Conservation (phyloP, 768 basidiomycete species). For the Tulasnella sp. region DNA sequence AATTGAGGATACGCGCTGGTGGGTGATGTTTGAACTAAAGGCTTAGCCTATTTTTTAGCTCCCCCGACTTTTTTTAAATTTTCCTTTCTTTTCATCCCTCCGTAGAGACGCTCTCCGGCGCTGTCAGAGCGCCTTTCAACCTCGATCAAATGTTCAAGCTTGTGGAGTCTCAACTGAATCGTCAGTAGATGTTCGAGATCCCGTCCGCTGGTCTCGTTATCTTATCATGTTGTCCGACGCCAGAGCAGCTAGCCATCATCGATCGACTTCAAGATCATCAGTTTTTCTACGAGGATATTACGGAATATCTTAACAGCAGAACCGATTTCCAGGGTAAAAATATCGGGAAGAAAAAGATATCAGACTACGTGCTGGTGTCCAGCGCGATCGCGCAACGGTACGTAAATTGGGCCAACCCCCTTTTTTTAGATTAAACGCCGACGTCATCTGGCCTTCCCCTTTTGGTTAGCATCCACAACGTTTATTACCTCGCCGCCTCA, state of each 20-base stretch:
- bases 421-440: neutral
- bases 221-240: slow-evolving; percentile 32
- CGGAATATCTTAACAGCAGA: slow-evolving; percentile 55
- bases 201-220: neutral
- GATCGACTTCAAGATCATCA: slow-evolving; percentile 60
- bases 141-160: slow-evolving; percentile 61
- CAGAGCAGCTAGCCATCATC: slow-evolving; percentile 52
- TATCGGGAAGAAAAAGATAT: slow-evolving; percentile 30
- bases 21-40: neutral
- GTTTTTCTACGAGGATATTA: slow-evolving; percentile 56
- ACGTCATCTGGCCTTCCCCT: neutral
- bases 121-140: slow-evolving; percentile 60
- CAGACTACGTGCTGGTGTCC: slow-evolving; percentile 52
- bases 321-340: slow-evolving; percentile 34
- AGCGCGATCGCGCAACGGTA: slow-evolving; percentile 59
- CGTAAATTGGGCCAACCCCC: neutral
- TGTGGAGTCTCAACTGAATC: slow-evolving; percentile 67
- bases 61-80: neutral
- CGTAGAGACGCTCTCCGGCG: slow-evolving; percentile 31
- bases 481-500: slow-evolving; percentile 74
- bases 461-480: slow-evolving; percentile 66
- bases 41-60: neutral
- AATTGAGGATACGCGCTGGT: slow-evolving; percentile 23
- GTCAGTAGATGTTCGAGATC: slow-evolving; percentile 40
- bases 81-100: too few relatives aligned